Conservation (phyloP, 441 rosid species). For the Euphorbia schlechtendalii region DNA sequence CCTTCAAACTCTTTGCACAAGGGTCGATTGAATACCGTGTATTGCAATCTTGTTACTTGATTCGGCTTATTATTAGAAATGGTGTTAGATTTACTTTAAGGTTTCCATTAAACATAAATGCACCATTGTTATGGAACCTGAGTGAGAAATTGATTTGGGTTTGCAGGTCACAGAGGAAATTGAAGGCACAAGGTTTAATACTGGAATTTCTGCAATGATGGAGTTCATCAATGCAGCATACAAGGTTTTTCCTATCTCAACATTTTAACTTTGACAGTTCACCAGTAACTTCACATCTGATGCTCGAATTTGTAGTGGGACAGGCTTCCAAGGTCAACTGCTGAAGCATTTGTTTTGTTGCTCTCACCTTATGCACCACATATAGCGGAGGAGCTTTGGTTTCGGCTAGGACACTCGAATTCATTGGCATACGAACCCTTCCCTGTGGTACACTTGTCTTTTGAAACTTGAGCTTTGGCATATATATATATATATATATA, state of each 20-base stretch:
- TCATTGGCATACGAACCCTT: slow-evolving; percentile 67
- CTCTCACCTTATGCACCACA: slow-evolving; percentile 94
- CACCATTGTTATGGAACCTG: not conserved
- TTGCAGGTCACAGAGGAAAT: slow-evolving; percentile 85
- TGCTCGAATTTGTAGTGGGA: slow-evolving; percentile 52
- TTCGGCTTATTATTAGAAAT: not conserved
- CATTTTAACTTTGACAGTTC: not conserved
- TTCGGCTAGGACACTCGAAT: slow-evolving; percentile 54
- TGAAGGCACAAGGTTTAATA: slow-evolving; percentile 88
- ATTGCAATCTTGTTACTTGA: not conserved
- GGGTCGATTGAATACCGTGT: not conserved
- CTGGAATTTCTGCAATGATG: slow-evolving; percentile 98
- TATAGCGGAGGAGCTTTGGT: slow-evolving; percentile 98
- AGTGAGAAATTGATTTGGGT: slow-evolving; percentile 11
- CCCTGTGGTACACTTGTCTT: slow-evolving; percentile 47
- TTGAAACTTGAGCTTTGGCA: not conserved
- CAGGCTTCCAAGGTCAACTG: slow-evolving; percentile 56
- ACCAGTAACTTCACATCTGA: not conserved
- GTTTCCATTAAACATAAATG: not conserved
- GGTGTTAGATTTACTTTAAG: not conserved
- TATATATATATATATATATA: not conserved
- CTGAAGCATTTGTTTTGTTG: slow-evolving; percentile 66
- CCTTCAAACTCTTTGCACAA: not conserved
- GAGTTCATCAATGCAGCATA: slow-evolving; percentile 84
- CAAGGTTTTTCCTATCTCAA: slow-evolving; percentile 42